Evolutionary conservation across 306 rosid genomes (phyloP), one percentile per base, ranked within the genome.

Genomic region (Vigna hirtella): DNA sequence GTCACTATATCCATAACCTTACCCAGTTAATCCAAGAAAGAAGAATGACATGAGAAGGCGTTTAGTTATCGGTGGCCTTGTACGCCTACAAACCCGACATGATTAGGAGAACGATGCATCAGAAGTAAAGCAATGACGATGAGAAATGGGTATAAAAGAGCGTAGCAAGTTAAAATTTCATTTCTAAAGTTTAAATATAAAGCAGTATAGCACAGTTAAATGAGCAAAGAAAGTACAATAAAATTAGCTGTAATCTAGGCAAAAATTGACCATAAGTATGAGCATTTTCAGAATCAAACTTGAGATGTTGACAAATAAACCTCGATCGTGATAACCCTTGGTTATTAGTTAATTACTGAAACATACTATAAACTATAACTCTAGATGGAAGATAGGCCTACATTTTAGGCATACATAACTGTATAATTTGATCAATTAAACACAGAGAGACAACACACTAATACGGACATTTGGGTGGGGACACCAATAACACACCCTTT

Each of bases 21-120:
- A 95, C 98, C 98, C 98, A 5, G 97, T 90, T 73, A 92, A 84
- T 72, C 98, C 98, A 82, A 95, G 97, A 88, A 92, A 81, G 86
- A 95, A 89, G 66, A 95, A 89, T 22, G 98, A 87, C 42, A 89
- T 0, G 61, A 86, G 28, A 34, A 92, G 62, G 56, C 22, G 79
- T 76, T 87, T 90, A 68, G 93, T 95, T 85, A 95, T 65, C 15
- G 98, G 97, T 34, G 82, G 94, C 10, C 98, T 90, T 66, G 86
- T 83, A 65, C 87, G 90, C 72, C 98, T 94, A 68, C 85, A 89
- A 87, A 28, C 40, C 83, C 42, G 52, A 45, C 36, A 62, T 20
- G 56, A 77, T 66, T 67, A 49, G 55, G 61, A 28, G 17, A 42
- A 49, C 49, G 52, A 50, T 16, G 70, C 71, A 48, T 53, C 18